These are phyloP conservation scores for Suhomyces coccinellae DNA, from an alignment of 1,139 yeast genomes.

Conservation along the genomic window DNA sequence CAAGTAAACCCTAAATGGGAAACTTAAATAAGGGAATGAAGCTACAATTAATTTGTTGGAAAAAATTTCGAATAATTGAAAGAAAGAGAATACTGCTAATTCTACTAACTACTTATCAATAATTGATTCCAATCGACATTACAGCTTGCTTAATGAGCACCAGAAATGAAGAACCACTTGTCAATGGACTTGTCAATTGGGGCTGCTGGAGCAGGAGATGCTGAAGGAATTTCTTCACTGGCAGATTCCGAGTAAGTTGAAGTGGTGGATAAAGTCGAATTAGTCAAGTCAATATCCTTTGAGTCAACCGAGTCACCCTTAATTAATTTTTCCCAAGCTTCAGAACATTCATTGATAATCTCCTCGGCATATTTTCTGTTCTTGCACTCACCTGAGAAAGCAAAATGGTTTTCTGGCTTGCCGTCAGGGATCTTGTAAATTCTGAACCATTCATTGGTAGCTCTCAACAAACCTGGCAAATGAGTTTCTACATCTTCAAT, in stretches of 20 bases:
- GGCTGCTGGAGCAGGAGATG: constrained; percentile 74
- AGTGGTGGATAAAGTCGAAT: constrained; percentile 68
- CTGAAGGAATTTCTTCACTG: constrained; percentile 61
- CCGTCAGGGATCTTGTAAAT: constrained; percentile 95
- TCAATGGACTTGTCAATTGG: constrained; percentile 96
- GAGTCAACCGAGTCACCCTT: constrained; percentile 51
- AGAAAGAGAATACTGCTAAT: background rate
- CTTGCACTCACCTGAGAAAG: constrained; percentile 78
- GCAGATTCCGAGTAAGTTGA: constrained; percentile 52
- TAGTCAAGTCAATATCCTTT: constrained; percentile 49
- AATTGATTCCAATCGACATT: background rate
- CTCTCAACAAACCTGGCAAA: constrained; percentile 83
- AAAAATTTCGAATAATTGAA: background rate
- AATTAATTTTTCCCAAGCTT: constrained; percentile 74
- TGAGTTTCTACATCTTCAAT: constrained; percentile 78
- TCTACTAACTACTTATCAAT: too few species aligned
- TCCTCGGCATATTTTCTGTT: constrained; percentile 69
- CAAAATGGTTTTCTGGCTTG: constrained; percentile 83
- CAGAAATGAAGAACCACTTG: constrained; percentile 99
- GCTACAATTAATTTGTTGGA: background rate
- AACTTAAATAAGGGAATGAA: background rate
- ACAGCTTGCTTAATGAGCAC: constrained; percentile 49
- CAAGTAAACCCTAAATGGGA: too few species aligned
- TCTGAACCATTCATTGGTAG: constrained; percentile 91
- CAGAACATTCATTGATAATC: constrained; percentile 71